Base-by-base conservation (phyloP, 306 rosid genomes). In the Mimosa bimucronata region DNA sequence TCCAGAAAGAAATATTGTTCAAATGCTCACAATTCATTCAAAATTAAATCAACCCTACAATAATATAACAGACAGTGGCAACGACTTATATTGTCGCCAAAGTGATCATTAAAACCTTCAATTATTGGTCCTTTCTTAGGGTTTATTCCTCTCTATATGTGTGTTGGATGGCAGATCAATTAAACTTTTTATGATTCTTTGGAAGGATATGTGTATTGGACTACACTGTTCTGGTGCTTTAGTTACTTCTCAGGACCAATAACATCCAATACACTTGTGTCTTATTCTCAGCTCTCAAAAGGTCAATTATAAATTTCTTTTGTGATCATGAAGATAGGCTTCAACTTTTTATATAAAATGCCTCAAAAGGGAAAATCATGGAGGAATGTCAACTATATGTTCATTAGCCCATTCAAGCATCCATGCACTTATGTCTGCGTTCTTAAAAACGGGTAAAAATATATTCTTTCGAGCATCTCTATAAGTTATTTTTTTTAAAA, bases 91-190 rank as follows among this genome's bases (percentile, higher is more conserved):
- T 34, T 73, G 48, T 58, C 68, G 23, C 53, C 34, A 4, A 41
- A 57, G 69, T 75, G 69, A 66, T 74, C 77, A 55, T 23, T 37
- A 37, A 71, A 57, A 58, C 66, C 69, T 75, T 57, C 79, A 34
- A 5, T 42, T n/a, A 76, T 61, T 42, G 60, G 71, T 16, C 66
- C 66, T 28, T 61, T 60, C 28, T 28, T 13, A 1, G 29, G 62
- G 57, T n/a, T 41, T 60, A 40, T 23, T 60, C 41, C 46, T 40
- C 40, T 40, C 19, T 26, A 52, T 50, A 9, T 10, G 26, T 55
- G 29, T 55, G 29, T 41, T 18, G 12, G 7, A 65, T 26, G 70
- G 79, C 57, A 50, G 8, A 15, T 14, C n/a, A 48, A 50, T 50
- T 50, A 50, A 6, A 50, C 21, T 16, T 4, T 41, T 5, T 25